phyloP scores from a whole-genome alignment of 2,329 filamentous ascomycete genomes.

The Diaporthe nobilis region DNA sequence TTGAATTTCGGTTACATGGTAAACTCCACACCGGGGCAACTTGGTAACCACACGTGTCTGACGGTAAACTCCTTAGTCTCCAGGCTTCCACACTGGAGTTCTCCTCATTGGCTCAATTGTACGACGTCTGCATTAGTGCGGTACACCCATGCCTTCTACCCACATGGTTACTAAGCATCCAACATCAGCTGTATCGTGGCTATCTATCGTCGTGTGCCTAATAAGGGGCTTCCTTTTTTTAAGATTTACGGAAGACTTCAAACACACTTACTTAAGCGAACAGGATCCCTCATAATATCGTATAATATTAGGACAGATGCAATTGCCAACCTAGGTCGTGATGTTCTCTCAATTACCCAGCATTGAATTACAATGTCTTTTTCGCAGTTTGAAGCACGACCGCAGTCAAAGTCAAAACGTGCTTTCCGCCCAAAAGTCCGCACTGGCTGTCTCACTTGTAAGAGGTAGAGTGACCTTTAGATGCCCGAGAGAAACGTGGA shows the following conservation, averaged over 20 bases:
- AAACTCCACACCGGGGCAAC: background rate
- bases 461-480: background rate
- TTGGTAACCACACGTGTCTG: background rate
- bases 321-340: too few relatives aligned
- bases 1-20: background rate
- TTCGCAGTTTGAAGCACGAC: background rate
- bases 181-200: background rate
- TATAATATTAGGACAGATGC: background rate
- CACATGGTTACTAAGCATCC: background rate
- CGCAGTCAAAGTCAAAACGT: constrained; percentile 12
- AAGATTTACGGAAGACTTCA: background rate
- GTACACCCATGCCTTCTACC: background rate
- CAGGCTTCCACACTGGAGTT: background rate
- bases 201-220: background rate
- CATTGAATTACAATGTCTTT: background rate
- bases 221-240: background rate
- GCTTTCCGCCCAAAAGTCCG: constrained; percentile 3
- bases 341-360: background rate
- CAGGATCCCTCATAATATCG: too few relatives aligned
- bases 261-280: background rate
- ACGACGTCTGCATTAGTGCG: constrained; percentile 15
- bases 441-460: constrained; percentile 11
- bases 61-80: background rate
- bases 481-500: background rate
- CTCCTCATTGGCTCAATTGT: background rate